Conservation (phyloP, 2,329 filamentous ascomycete genomes). For the Alternaria viburni region DNA sequence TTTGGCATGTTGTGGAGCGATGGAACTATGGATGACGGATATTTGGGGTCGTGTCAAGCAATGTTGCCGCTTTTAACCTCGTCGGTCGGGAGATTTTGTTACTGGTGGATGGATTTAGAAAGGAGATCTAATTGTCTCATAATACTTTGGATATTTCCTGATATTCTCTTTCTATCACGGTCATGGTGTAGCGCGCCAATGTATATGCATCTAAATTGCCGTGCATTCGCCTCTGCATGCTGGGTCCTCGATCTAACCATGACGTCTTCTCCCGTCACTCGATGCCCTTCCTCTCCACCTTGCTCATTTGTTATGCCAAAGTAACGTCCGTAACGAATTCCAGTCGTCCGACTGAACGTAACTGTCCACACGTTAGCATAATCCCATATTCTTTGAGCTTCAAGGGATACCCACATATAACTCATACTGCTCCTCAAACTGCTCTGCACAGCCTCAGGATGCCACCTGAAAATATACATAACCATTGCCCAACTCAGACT, state of each 20-base stretch:
- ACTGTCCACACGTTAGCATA: conserved; percentile 49
- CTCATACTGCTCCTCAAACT: conserved; percentile 95
- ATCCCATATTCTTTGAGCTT: not conserved
- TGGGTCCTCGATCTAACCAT: not conserved
- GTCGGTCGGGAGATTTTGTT: not conserved
- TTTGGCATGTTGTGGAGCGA: not conserved
- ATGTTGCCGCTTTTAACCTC: not conserved
- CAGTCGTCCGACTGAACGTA: conserved; percentile 85
- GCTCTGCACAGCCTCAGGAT: conserved; percentile 88
- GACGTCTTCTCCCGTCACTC: not conserved
- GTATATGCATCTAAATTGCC: not conserved
- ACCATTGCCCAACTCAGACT: conserved; percentile 89
- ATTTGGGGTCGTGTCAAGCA: not conserved
- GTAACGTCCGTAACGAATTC: conserved; percentile 82
- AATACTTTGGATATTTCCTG: not conserved
- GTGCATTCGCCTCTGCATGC: not conserved
- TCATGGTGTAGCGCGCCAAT: not conserved
- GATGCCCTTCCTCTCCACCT: not conserved
- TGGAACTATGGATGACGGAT: not conserved
- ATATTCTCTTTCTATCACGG: not conserved
- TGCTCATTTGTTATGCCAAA: conserved; percentile 77
- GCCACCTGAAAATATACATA: conserved; percentile 93
- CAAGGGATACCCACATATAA: conserved; percentile 76
- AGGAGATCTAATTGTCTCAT: not conserved
- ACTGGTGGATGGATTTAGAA: not conserved